Evolutionary conservation across 2,329 filamentous ascomycete genomes (phyloP), one percentile per base, ranked within the genome.

Genomic region (Corynespora cassiicola): DNA sequence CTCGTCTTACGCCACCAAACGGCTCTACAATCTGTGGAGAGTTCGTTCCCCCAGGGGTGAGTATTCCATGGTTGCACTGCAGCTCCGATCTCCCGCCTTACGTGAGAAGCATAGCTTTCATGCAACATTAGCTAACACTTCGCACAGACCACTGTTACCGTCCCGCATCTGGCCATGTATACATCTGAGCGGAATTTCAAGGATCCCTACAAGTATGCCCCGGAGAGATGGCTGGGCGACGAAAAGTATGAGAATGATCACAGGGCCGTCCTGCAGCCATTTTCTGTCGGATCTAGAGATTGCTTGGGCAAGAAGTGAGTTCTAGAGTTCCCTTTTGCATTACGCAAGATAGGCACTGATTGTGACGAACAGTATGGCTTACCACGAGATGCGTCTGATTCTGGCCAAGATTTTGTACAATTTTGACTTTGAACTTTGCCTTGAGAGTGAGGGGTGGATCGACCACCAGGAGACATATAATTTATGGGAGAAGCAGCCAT

Each of bases 21-120:
- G 73, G 72, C 3, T 61, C 63, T 10, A 47, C 61, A 0, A 54
- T 75, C 6, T 59, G 62, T 39, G 72, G 65, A 5, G 12, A 56
- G 6, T 66, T 48, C 30, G 43, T 75, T 15, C 69, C 71, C 5
- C 58, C 59, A 4, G 33, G 35, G 7, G 54, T 58, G 31, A 45
- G 51, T 45, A 20, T 6, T 33, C 9, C 11, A 23, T 4, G 8
- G 14, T 11, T 12, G 9, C 7, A 8, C n/a, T n/a, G n/a, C n/a
- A n/a, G n/a, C n/a, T n/a, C n/a, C n/a, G n/a, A n/a, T n/a, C n/a
- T n/a, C n/a, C n/a, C n/a, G n/a, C n/a, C n/a, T n/a, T n/a, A n/a
- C n/a, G n/a, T n/a, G n/a, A 41, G 45, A 37, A 42, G 43, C 38
- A 30, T 46, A 40, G 11, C 20, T 10, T 8, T 12, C 26, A 27